Percentiles rank a stretch among this genome's conserved stretches.
These are phyloP conservation scores for Ophidiomyces ophidiicola DNA, from an alignment of 2,329 filamentous ascomycete genomes.

Conservation along the genomic window DNA sequence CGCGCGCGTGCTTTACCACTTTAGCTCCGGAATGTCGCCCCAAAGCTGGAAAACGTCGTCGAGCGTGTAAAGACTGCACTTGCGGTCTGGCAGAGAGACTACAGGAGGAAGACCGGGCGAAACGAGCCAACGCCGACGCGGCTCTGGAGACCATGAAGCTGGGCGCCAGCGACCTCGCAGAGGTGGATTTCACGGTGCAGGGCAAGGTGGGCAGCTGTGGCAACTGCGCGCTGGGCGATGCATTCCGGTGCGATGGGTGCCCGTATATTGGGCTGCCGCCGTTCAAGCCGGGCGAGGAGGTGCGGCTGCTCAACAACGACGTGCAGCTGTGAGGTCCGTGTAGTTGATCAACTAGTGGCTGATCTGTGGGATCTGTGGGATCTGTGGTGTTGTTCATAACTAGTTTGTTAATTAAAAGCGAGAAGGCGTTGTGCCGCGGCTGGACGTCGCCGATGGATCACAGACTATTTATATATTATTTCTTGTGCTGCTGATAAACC, in stretches of 20 bases:
- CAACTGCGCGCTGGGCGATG: conserved; percentile 87
- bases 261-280: conserved; percentile 87
- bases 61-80: conserved; percentile 95
- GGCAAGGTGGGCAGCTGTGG: conserved; percentile 92
- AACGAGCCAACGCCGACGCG: conserved; percentile 52
- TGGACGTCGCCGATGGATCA: too few relatives aligned
- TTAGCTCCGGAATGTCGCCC: conserved; percentile 75
- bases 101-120: conserved; percentile 67
- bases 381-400: too few relatives aligned
- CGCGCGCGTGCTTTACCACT: conserved; percentile 6
- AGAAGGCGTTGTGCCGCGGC: too few relatives aligned
- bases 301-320: conserved; percentile 72
- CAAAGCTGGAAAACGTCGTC: conserved; percentile 73
- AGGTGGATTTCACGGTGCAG: conserved; percentile 94
- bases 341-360: too few relatives aligned
- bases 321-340: conserved; percentile 56
- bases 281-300: conserved; percentile 95
- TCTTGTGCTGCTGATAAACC: too few relatives aligned
- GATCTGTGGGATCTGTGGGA: too few relatives aligned
- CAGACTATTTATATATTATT: too few relatives aligned
- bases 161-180: conserved; percentile 63
- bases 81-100: conserved; percentile 81
- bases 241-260: conserved; percentile 61
- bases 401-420: too few relatives aligned
- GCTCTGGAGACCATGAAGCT: conserved; percentile 48